Base-by-base conservation (phyloP, 805 yeast genomes). In the Candida caryicola region DNA sequence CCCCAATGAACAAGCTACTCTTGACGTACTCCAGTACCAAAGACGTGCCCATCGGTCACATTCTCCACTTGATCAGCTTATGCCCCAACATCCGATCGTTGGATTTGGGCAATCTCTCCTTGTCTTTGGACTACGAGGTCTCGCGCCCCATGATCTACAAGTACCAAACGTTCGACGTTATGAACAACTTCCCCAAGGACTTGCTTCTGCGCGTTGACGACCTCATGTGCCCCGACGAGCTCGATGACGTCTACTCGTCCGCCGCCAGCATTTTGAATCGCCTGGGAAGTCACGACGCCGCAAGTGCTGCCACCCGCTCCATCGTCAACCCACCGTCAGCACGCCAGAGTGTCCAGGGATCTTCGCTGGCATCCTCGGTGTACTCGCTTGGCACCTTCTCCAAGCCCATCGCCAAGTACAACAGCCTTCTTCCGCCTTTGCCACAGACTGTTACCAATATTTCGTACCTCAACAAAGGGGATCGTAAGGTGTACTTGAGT, bases 21-120 rank as follows among this genome's bases (percentile, higher is more conserved):
- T 51, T 71, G 37, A 82, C 77, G 55, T 84, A 83, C 58, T 71
- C 86, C 3, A 67, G 74, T 15, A 72, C 82, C n/a, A 78, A 74
- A 47, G 96, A 88, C 55, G 55, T 88, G 5, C 96, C 96, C 1
- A 62, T 82, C 19, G 96, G 96, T 0, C 77, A 79, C 45, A 51
- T 89, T 7, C 53, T 88, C 10, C 95, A 85, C 55, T 51, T 87
- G 26, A 52, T 88, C 27, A 73, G 72, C n/a, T 62, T 76, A 23
- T 89, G 96, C 53, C 78, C 78, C 10, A 81, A 83, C 47, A 49
- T 88, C 26, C 60, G 54, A 12, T 49, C 61, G 3, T 48, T 88
- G 17, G 71, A 88, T 49, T 57, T 88, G n/a, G 79, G 79, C 4
- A 73, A 74, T 33, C 49, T 87, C 5, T 73, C 84, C 1, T 61